phyloP scores from a whole-genome alignment of 176 grass and related monocot genomes.

The Pontederia paniculata region DNA sequence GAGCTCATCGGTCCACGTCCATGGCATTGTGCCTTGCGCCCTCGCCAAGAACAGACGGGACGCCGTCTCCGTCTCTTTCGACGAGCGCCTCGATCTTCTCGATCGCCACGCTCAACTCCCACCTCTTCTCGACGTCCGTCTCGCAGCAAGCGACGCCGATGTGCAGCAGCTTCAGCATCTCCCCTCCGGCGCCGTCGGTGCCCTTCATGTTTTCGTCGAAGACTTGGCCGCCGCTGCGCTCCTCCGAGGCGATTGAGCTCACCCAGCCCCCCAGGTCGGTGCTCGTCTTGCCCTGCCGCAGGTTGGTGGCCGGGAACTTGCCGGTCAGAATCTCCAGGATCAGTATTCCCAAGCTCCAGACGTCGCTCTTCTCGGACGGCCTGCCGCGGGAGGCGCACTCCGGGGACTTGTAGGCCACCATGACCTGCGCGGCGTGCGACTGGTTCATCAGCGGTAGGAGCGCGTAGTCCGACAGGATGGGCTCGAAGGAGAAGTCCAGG shows the following conservation, averaged over 20 bases:
- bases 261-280: slow-evolving; percentile 4
- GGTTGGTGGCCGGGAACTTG: neutral
- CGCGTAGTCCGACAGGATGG: slow-evolving; percentile 5
- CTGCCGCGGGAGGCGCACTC: slow-evolving; percentile 3
- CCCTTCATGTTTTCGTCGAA: slow-evolving; percentile 9
- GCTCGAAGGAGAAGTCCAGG: slow-evolving; percentile 1
- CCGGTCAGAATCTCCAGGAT: slow-evolving; percentile 10
- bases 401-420: slow-evolving; percentile 17
- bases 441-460: neutral
- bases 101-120: neutral
- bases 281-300: neutral
- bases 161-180: slow-evolving; percentile 11
- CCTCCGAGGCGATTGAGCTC: neutral
- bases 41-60: too few relatives aligned
- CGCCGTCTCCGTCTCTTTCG: neutral
- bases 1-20: too few relatives aligned
- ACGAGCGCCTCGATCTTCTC: slow-evolving; percentile 2
- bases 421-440: neutral
- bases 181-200: neutral
- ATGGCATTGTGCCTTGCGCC: too few relatives aligned
- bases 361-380: slow-evolving; percentile 10
- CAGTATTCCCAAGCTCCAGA: slow-evolving; percentile 11
- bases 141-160: slow-evolving; percentile 3
- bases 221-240: neutral
- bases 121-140: neutral